Evolutionary conservation across 129 eudicot species (phyloP).

Genomic region (Apium graveolens): DNA sequence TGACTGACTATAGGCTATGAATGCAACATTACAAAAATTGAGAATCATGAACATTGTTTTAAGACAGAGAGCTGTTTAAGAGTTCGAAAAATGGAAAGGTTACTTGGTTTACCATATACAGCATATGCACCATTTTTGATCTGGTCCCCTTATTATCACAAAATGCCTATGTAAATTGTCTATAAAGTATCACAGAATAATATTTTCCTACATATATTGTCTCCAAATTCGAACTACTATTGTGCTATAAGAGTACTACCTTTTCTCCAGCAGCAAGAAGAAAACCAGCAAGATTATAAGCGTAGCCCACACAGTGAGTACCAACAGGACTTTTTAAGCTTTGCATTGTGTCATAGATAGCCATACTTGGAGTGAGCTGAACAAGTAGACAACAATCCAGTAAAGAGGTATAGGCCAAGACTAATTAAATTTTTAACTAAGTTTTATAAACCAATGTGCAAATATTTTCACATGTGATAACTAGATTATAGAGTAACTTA

Average conservation of each 20-base stretch:
- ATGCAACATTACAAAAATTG: neutral
- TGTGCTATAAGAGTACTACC: constrained; percentile 29
- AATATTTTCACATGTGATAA: neutral
- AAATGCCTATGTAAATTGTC: neutral
- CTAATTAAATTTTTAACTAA: neutral
- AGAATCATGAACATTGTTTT: neutral
- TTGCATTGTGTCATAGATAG: constrained; percentile 82
- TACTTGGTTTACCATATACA: neutral
- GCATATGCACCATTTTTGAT: neutral
- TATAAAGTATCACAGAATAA: neutral
- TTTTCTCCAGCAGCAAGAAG: constrained; percentile 90
- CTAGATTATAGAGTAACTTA: constrained; percentile 40
- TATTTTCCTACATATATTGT: neutral
- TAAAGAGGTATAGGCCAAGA: neutral
- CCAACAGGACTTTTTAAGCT: constrained; percentile 72
- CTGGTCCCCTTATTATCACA: neutral
- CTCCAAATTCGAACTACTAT: neutral
- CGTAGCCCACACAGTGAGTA: constrained; percentile 68
- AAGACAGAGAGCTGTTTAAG: neutral
- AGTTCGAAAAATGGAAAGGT: neutral
- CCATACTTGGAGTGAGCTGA: constrained; percentile 91
- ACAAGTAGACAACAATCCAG: constrained; percentile 16
- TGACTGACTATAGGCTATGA: neutral
- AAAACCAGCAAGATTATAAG: constrained; percentile 65
- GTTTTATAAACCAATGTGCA: neutral